Evolutionary conservation across 2,329 filamentous ascomycete genomes (phyloP), one percentile per base, ranked within the genome.

Genomic region (Diaporthe australafricana): DNA sequence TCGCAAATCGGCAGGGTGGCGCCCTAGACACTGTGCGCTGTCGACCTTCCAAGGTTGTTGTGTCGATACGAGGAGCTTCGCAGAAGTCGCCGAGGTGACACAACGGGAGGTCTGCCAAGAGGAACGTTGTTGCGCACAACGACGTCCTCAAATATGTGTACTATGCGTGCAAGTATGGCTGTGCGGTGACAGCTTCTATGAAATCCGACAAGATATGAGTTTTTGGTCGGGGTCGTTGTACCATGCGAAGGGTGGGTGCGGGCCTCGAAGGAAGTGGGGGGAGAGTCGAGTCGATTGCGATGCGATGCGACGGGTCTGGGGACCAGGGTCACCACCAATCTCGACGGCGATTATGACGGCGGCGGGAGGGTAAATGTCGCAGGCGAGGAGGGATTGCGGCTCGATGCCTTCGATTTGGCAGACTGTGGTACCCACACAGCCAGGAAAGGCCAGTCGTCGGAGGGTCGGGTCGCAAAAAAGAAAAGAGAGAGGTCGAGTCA

Each of bases 1-100:
- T 35, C 25, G 38, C 38, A 63, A 65, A 27, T 27, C 27, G 42
- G 57, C 45, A 65, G 60, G 22, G 25, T 68, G 67, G 53, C 45
- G 67, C 56, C 45, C 22, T 48, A 22, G 20, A 52, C 22, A 40
- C 32, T 50, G 67, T 69, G 53, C 32, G 32, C 45, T 60, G 42
- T 50, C 60, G 45, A 27, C 40, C 42, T 32, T 42, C 47, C 55
- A 52, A 52, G 45, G 32, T 14, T n/a, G 67, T 32, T 56, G 53
- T 52, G 53, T 38, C 57, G 53, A 48, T 60, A 57, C 53, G 53
- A 69, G 67, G 67, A 60, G 67, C 67, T 69, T 67, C 69, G 40
- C 63, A 62, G 63, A 42, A 45, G 52, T 47, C 53, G 70, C 47
- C 63, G 42, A 71, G 70, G 70, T 71, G 47, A 71, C 63, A 68